Percentiles rank a stretch among this genome's conserved stretches.
Conservation (phyloP, 331 rosid species). For the Saraca asoca region DNA sequence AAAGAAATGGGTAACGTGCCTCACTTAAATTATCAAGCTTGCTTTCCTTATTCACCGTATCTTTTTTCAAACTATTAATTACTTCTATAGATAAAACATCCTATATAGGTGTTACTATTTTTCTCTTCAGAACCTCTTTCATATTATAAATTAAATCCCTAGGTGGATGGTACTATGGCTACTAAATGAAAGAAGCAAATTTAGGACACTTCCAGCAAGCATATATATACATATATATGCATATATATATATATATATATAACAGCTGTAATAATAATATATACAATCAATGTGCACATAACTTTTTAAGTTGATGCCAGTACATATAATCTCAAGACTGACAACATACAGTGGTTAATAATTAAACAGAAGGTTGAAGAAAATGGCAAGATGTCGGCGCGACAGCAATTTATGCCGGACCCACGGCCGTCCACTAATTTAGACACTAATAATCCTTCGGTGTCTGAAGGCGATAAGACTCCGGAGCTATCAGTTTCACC, state of each 20-base stretch:
- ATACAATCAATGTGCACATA: too few species aligned
- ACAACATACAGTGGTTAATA: too few species aligned
- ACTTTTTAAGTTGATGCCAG: too few species aligned
- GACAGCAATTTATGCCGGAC: conserved; percentile 1
- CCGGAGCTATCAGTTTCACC: conserved; percentile 33
- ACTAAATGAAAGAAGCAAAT: too few species aligned
- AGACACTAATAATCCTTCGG: conserved; percentile 32
- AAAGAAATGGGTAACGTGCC: conserved; percentile 45
- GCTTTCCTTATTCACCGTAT: conserved; percentile 16
- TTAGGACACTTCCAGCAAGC: too few species aligned
- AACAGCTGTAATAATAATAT: too few species aligned
- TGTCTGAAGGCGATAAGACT: conserved; percentile 30
- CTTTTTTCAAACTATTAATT: conserved; percentile 28
- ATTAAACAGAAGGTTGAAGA: conserved; percentile 26
- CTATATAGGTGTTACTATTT: too few species aligned
- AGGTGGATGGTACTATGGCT: too few species aligned
- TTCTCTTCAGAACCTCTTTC: background rate
- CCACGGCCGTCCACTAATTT: conserved; percentile 15
- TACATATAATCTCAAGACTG: too few species aligned
- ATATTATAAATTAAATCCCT: background rate
- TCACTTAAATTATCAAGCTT: conserved; percentile 38
- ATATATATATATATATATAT: too few species aligned
- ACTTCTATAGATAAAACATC: too few species aligned
- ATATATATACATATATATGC: too few species aligned
- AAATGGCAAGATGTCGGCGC: conserved; percentile 25